Conservation (phyloP, 345 rosid species). For the Turnera subulata region DNA sequence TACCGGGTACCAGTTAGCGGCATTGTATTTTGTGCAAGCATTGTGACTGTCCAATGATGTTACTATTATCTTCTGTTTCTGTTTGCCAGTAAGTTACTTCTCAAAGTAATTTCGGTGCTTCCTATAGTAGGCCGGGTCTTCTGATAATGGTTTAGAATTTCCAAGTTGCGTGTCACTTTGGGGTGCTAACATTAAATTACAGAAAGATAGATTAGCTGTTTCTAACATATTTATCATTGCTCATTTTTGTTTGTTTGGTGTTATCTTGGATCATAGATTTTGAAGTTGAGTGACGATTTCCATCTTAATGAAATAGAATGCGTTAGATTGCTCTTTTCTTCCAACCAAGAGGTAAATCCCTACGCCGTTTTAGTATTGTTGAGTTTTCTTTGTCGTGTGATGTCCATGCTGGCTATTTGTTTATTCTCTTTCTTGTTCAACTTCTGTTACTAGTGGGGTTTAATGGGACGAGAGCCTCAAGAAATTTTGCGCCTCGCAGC, state of each 20-base stretch:
- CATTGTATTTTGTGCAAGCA: too few relatives aligned
- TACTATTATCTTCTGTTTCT: too few relatives aligned
- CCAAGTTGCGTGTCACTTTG: too few relatives aligned
- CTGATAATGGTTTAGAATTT: too few relatives aligned
- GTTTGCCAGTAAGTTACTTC: too few relatives aligned
- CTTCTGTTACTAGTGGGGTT: slow-evolving; percentile 54
- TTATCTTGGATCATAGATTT: slow-evolving; percentile 41
- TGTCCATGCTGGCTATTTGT: neutral
- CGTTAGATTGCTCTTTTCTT: slow-evolving; percentile 74
- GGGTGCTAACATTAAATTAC: too few relatives aligned
- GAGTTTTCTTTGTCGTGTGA: neutral
- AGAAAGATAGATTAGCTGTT: neutral
- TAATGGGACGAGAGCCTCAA: slow-evolving; percentile 73
- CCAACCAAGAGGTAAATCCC: slow-evolving; percentile 77
- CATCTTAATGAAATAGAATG: slow-evolving; percentile 87
- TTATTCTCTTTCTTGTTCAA: slow-evolving; percentile 11
- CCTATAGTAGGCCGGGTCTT: too few relatives aligned
- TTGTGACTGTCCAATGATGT: too few relatives aligned
- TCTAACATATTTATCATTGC: neutral
- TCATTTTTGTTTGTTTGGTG: neutral
- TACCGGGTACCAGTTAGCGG: too few relatives aligned
- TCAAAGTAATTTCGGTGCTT: too few relatives aligned
- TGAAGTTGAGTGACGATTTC: slow-evolving; percentile 86
- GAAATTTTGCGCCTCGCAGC: slow-evolving; percentile 88
- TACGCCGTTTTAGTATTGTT: slow-evolving; percentile 17